phyloP scores from a whole-genome alignment of 1,139 yeast genomes.

The Saccharomyces hybrid region DNA sequence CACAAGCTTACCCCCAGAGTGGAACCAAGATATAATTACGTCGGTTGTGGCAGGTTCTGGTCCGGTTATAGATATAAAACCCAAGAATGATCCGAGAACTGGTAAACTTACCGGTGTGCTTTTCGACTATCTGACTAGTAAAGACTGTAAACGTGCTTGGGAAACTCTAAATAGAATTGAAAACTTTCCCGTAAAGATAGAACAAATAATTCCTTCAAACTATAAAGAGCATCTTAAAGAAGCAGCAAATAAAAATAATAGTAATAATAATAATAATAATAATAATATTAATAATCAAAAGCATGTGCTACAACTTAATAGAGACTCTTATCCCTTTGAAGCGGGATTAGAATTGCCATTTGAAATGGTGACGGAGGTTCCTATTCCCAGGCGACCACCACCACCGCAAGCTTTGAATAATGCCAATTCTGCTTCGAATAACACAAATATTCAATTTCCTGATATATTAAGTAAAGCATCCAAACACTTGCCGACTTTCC shows the following conservation, averaged over 20 bases:
- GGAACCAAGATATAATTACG: constrained; percentile 26
- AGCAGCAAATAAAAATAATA: not conserved
- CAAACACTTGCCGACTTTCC: constrained; percentile 43
- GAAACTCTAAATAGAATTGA: constrained; percentile 20
- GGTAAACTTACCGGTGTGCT: constrained; percentile 23
- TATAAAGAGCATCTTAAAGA: constrained; percentile 11
- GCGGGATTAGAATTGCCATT: constrained; percentile 28
- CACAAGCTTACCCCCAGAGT: constrained; percentile 24
- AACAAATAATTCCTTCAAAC: constrained; percentile 23
- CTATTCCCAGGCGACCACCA: constrained; percentile 27
- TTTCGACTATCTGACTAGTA: constrained; percentile 21
- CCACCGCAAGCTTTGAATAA: constrained; percentile 5
- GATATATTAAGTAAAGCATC: constrained; percentile 44
- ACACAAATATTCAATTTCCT: constrained; percentile 33
- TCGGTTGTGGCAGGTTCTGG: constrained; percentile 33
- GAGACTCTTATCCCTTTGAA: constrained; percentile 31
- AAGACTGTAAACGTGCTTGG: constrained; percentile 25
- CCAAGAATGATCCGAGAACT: constrained; percentile 27
- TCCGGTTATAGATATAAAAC: constrained; percentile 19
- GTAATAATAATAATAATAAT: too few relatives aligned
- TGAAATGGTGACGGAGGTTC: constrained; percentile 31
- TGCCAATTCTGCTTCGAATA: constrained; percentile 1
- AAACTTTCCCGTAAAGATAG: constrained; percentile 23
- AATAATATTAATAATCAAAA: constrained; percentile 1
- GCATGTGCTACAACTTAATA: constrained; percentile 20